Conservation (phyloP, 495 filamentous ascomycete genomes). For the Ramalina peruviana region DNA sequence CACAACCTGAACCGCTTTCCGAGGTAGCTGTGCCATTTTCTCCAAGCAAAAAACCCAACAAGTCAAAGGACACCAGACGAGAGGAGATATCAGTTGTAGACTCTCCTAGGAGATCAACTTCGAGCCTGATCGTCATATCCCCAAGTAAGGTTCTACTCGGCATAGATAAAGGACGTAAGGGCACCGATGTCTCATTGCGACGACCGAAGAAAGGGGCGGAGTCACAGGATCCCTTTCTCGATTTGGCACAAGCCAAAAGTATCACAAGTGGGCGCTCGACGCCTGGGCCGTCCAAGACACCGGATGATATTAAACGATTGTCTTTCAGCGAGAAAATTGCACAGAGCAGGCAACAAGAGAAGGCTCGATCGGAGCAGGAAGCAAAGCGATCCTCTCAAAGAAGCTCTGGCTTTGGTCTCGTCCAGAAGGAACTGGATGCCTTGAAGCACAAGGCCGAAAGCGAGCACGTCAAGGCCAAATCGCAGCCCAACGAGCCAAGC, state of each 20-base stretch:
- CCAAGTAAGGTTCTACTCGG: conserved; percentile 71
- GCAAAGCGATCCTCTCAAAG: conserved; percentile 45
- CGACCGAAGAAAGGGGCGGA: conserved; percentile 42
- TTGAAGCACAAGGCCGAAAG: conserved; percentile 45
- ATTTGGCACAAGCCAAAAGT: conserved; percentile 10
- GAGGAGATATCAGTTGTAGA: conserved; percentile 32
- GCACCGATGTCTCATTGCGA: conserved; percentile 72
- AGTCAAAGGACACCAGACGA: conserved; percentile 52
- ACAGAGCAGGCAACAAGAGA: conserved; percentile 40
- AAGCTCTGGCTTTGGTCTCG: conserved; percentile 59
- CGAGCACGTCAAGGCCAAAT: conserved; percentile 19
- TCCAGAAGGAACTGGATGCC: conserved; percentile 48
- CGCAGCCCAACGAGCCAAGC: neutral
- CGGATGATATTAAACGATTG: conserved; percentile 28
- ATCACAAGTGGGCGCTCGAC: neutral
- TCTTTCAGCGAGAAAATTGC: conserved; percentile 83
- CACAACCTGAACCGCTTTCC: neutral
- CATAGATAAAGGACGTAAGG: conserved; percentile 77
- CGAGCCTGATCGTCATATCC: conserved; percentile 44
- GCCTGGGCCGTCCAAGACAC: neutral
- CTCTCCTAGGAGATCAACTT: conserved; percentile 43
- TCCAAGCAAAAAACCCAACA: conserved; percentile 13
- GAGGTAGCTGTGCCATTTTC: neutral
- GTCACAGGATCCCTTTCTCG: conserved; percentile 24
- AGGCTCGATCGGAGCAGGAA: conserved; percentile 32